Conservation (phyloP, 1,284 basidiomycete species). For the Austropuccinia psidii region DNA sequence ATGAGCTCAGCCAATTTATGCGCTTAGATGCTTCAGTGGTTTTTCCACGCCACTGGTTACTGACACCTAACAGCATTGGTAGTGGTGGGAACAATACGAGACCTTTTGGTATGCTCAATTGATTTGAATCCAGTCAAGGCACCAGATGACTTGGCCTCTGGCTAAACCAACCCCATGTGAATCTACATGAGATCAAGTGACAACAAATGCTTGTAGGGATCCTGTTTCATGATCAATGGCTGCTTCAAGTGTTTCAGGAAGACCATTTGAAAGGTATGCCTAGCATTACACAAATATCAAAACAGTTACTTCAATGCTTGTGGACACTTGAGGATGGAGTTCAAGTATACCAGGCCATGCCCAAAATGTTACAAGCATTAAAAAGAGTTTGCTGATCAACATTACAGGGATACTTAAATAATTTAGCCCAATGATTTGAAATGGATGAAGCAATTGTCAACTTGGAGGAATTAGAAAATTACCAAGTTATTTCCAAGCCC, state of each 20-base stretch:
- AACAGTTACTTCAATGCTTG: constrained; percentile 76
- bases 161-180: constrained; percentile 94
- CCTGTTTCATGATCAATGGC: constrained; percentile 70
- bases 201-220: constrained; percentile 79
- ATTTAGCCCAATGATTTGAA: constrained; percentile 69
- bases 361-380: constrained; percentile 60
- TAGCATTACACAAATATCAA: constrained; percentile 85
- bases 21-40: constrained; percentile 89
- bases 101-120: constrained; percentile 79
- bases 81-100: constrained; percentile 66
- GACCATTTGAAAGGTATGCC: constrained; percentile 85
- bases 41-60: constrained; percentile 78
- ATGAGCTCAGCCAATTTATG: constrained; percentile 93
- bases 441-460: constrained; percentile 97
- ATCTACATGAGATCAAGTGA: constrained; percentile 82
- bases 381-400: constrained; percentile 22
- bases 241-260: constrained; percentile 68
- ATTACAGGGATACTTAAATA: constrained; percentile 57
- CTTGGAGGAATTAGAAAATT: constrained; percentile 68
- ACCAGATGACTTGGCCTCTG: constrained; percentile 81
- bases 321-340: constrained; percentile 92
- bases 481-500: constrained; percentile 87
- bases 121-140: constrained; percentile 93
- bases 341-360: constrained; percentile 86
- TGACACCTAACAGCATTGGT: constrained; percentile 56